Base-by-base conservation (phyloP, 139 green algal genomes). In the Desmodesmus armatus region DNA sequence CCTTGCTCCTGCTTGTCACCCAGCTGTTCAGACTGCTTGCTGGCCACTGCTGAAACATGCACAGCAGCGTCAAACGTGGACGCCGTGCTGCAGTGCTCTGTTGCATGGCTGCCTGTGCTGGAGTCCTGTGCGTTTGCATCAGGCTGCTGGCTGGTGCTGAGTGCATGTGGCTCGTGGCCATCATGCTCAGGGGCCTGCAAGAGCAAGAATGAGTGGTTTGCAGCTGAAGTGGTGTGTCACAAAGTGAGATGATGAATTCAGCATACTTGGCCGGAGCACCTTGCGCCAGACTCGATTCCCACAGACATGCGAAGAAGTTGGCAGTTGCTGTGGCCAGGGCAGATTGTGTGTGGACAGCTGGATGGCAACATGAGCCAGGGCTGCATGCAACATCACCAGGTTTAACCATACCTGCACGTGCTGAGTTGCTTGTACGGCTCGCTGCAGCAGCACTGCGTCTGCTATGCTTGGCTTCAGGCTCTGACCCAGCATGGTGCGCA, bases 381-480 rank as follows among this genome's bases (percentile, higher is more conserved):
- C 37, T 60, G 41, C 6, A 78, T n/a, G 15, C 3, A 55, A 21
- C 19, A 47, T 55, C 2, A 25, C 37, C 9, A 31, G 51, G 25
- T 15, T 27, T 13, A 49, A 3, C 51, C 17, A 62, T 41, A 79
- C 71, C 71, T 79, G 43, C 3, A n/a, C 70, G 13, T 78, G 70
- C 2, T 58, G 29, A 23, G 70, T 41, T 62, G 75, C n/a, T n/a
- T n/a, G n/a, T n/a, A n/a, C n/a, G n/a, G n/a, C 75, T 40, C 75
- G 33, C 75, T 72, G 6, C 21, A 72, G 75, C 75, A 82, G 51
- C n/a, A 82, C 53, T 7, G 71, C 23, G 39, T 82, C 75, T 29
- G 75, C 53, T 3, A 82, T 39, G 33, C 53, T 63, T 6, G 75
- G 75, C 75, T 82, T 82, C 19, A 72, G 51, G 25, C 51, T 37